Evolutionary conservation across 2,329 filamentous ascomycete species (phyloP).

Genomic region (Trichoderma sp.): DNA sequence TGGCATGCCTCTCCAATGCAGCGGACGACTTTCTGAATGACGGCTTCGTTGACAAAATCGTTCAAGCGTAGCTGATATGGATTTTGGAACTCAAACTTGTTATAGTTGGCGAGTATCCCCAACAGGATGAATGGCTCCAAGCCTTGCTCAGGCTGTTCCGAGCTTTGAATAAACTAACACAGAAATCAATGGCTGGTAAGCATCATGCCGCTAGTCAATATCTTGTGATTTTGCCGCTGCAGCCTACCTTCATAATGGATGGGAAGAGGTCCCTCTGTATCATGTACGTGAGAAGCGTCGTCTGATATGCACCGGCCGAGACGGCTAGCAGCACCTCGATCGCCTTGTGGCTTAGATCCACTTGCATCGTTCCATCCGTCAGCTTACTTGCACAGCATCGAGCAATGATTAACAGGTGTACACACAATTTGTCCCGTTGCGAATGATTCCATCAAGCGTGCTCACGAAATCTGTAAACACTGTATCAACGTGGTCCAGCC

Average conservation of each 20-base stretch:
- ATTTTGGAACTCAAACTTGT: slow-evolving; percentile 98
- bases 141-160: slow-evolving; percentile 59
- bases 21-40: slow-evolving; percentile 76
- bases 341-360: slow-evolving; percentile 73
- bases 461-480: slow-evolving; percentile 87
- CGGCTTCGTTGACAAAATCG: slow-evolving; percentile 89
- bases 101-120: slow-evolving; percentile 91
- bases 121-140: slow-evolving; percentile 78
- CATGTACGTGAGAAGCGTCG: slow-evolving; percentile 89
- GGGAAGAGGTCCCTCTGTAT: slow-evolving; percentile 93
- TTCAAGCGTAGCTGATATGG: slow-evolving; percentile 88
- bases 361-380: slow-evolving; percentile 40
- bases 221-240: neutral
- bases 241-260: slow-evolving; percentile 80
- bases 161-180: slow-evolving; percentile 73
- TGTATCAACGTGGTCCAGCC: slow-evolving; percentile 81
- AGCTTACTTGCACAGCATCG: slow-evolving; percentile 21
- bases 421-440: slow-evolving; percentile 68
- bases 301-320: slow-evolving; percentile 92
- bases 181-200: slow-evolving; percentile 8
- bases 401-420: slow-evolving; percentile 25
- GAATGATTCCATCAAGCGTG: slow-evolving; percentile 77
- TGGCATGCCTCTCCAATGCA: slow-evolving; percentile 72
- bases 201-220: neutral
- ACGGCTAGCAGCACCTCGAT: slow-evolving; percentile 78